Evolutionary conservation across 2,329 filamentous ascomycete species (phyloP).

Genomic region (Aspergillus sp.): DNA sequence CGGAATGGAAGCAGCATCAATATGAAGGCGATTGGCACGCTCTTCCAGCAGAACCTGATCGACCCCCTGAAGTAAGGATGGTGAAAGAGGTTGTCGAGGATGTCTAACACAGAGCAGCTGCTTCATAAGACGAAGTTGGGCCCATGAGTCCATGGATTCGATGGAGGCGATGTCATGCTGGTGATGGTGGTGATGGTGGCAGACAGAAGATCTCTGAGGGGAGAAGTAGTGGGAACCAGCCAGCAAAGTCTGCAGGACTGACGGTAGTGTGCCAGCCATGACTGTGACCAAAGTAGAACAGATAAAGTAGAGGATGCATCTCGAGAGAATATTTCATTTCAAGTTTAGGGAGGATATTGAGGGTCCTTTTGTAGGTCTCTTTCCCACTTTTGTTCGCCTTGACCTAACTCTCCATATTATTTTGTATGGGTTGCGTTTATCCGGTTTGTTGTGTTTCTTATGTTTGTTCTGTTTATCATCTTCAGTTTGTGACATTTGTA

Average conservation of each 20-base stretch:
- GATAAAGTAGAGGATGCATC: not conserved
- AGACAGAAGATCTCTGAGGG: not conserved
- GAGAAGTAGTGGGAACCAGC: not conserved
- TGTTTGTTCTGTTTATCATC: too few relatives aligned
- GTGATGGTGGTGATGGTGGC: not conserved
- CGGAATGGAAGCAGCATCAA: not conserved
- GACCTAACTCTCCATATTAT: too few relatives aligned
- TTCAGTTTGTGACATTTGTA: too few relatives aligned
- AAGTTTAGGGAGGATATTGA: too few relatives aligned
- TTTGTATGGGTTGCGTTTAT: too few relatives aligned
- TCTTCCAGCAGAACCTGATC: not conserved
- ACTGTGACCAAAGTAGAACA: not conserved
- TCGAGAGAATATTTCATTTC: not conserved
- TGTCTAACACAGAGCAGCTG: slow-evolving; percentile 2
- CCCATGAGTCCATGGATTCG: not conserved
- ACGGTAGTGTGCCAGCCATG: not conserved
- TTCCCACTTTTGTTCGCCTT: too few relatives aligned
- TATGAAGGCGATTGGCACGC: not conserved
- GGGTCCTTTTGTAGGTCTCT: too few relatives aligned
- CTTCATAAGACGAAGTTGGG: not conserved
- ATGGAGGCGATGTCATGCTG: not conserved
- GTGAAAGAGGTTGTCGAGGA: not conserved
- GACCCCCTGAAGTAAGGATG: not conserved
- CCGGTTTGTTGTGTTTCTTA: too few relatives aligned
- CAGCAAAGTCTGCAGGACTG: not conserved